Evolutionary conservation across 78 protist species (phyloP).

Genomic region (Dictyostelium capitatum): DNA sequence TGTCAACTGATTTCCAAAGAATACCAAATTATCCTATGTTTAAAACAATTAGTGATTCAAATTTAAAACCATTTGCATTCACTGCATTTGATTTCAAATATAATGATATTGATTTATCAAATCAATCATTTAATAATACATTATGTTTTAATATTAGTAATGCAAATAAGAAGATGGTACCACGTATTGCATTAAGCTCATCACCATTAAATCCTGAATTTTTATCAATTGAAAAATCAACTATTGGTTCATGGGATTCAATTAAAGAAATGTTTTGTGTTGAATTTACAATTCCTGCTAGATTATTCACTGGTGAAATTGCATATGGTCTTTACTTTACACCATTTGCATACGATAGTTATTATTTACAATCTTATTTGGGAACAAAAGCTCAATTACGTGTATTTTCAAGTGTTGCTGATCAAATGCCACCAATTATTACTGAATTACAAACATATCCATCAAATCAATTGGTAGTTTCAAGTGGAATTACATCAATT

Average conservation of each 20-base stretch:
- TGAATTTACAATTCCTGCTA: not conserved
- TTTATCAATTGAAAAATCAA: not conserved
- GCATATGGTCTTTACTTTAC: not conserved
- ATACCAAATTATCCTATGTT: not conserved
- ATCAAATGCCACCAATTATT: constrained; percentile 20
- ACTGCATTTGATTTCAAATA: constrained; percentile 4
- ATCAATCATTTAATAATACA: not conserved
- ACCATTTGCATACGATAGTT: not conserved
- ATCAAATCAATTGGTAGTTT: not conserved
- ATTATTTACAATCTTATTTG: not conserved
- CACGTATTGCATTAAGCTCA: not conserved
- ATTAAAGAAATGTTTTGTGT: not conserved
- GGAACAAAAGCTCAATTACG: constrained; percentile 13
- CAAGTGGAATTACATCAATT: not conserved
- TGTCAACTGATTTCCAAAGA: not conserved
- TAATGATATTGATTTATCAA: constrained; percentile 5
- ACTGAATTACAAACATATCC: not conserved
- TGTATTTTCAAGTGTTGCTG: constrained; percentile 3
- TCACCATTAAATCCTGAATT: not conserved
- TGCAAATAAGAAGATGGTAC: not conserved
- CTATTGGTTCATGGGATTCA: not conserved
- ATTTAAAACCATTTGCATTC: not conserved
- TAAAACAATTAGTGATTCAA: too few relatives aligned
- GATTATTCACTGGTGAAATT: not conserved
- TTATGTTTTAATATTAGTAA: not conserved